Evolutionary conservation across 2,329 filamentous ascomycete species (phyloP), one percentile per base, ranked within the genome.

Genomic region (Grosmannia penicillata): DNA sequence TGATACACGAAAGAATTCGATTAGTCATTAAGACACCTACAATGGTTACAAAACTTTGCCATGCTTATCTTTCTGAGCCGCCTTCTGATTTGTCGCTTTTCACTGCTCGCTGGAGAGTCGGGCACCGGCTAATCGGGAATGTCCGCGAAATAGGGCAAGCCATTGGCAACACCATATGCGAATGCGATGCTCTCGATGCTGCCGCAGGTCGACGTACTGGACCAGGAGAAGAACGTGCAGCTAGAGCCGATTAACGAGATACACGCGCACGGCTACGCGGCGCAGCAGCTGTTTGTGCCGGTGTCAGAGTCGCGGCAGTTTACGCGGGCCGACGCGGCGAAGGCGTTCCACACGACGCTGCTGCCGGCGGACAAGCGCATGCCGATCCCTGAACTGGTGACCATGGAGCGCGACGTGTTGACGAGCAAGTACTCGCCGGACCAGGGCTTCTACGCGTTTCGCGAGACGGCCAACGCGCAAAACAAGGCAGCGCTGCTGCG

Each of bases 11-110:
- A 70, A 72, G 75, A 78, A 76, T 73, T 81, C 89, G 89, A 95
- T 96, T 94, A 95, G 89, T 96, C 89, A 94, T 93, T 70, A 95
- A 94, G 87, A 96, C 87, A 77, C 60, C 65, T 42, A 39, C 76
- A 68, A 78, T 91, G 84, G 83, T 95, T 89, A 89, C 68, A 80
- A 70, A 72, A 35, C 11, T 43, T 37, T 45, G 40, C 37, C 43
- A 48, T 48, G 46, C 65, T 65, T 73, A 72, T 70, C 70, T 74
- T 78, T 78, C 68, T 72, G 69, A 75, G 68, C 73, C 73, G 42
- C 47, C 40, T 21, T 29, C 22, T 31, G 8, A 23, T 25, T 19
- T n/a, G 14, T 15, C 26, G 15, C 23, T 22, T 38, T 26, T 37
- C 2, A 40, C 44, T 29, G 41, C 44, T 36, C n/a, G 23, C 11